phyloP scores from a whole-genome alignment of 2,329 filamentous ascomycete species.

The Beauveria sp. region DNA sequence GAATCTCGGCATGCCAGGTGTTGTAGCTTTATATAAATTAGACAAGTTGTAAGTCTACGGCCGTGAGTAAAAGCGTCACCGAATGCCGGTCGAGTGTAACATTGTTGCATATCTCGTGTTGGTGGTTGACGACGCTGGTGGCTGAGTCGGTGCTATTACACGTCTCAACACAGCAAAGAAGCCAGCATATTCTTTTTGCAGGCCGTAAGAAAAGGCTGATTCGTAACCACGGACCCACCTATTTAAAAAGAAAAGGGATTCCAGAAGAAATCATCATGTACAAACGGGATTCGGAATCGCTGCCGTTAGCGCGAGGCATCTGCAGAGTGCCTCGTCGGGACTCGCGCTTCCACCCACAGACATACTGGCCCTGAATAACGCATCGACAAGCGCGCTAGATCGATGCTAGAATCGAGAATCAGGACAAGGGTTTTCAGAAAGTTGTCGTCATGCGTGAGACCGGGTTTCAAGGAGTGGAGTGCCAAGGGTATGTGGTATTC shows the following conservation, averaged over 20 bases:
- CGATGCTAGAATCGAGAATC: conserved; percentile 1
- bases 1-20: not conserved
- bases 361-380: not conserved
- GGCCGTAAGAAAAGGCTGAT: not conserved
- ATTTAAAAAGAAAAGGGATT: not conserved
- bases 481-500: not conserved
- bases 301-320: conserved; percentile 6
- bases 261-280: not conserved
- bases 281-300: conserved; percentile 7
- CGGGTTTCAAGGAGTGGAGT: conserved; percentile 1
- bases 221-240: conserved; percentile 1
- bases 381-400: not conserved
- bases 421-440: not conserved
- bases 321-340: not conserved
- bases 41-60: not conserved
- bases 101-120: not conserved
- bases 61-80: not conserved
- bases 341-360: not conserved
- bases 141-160: not conserved
- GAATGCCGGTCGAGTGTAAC: conserved; percentile 1
- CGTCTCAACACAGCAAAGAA: not conserved
- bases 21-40: not conserved
- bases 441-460: conserved; percentile 4
- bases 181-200: not conserved
- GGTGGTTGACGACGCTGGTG: conserved; percentile 5